Evolutionary conservation across 169 alveolate genomes (phyloP).

Genomic region (Plasmodium malariae): DNA sequence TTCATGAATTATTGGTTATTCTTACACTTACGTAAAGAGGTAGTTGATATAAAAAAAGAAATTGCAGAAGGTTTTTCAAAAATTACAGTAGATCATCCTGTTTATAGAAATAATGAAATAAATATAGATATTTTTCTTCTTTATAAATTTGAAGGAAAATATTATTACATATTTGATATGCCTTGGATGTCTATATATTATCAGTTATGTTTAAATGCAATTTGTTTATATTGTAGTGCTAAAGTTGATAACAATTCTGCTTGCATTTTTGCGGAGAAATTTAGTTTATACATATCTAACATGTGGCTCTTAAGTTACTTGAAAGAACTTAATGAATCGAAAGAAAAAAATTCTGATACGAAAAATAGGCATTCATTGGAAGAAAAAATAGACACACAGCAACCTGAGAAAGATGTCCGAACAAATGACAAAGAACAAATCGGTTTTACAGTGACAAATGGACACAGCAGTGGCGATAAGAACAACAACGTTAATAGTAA

Average conservation of each 20-base stretch:
- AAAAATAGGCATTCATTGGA: too few relatives aligned
- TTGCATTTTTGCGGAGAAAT: conserved; percentile 27
- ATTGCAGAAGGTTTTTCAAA: conserved; percentile 15
- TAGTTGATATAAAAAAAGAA: conserved; percentile 28
- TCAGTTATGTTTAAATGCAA: conserved; percentile 53
- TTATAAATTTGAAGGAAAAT: conserved; percentile 17
- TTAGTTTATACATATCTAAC: conserved; percentile 26
- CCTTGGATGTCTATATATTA: conserved; percentile 64
- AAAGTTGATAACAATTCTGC: conserved; percentile 4
- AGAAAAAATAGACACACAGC: background rate
- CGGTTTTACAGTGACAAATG: too few relatives aligned
- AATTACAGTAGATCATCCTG: conserved; percentile 25
- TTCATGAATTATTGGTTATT: conserved; percentile 43
- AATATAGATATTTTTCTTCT: conserved; percentile 40
- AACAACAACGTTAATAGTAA: background rate
- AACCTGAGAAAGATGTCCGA: background rate
- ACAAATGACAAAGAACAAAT: background rate
- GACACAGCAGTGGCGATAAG: background rate
- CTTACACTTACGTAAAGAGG: conserved; percentile 30
- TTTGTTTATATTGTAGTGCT: conserved; percentile 27
- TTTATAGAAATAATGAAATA: conserved; percentile 21
- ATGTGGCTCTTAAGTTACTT: conserved; percentile 20
- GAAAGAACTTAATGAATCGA: background rate
- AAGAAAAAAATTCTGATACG: background rate
- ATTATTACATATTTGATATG: conserved; percentile 29